Conservation (phyloP, 495 filamentous ascomycete genomes). For the Annulohypoxylon bovei region DNA sequence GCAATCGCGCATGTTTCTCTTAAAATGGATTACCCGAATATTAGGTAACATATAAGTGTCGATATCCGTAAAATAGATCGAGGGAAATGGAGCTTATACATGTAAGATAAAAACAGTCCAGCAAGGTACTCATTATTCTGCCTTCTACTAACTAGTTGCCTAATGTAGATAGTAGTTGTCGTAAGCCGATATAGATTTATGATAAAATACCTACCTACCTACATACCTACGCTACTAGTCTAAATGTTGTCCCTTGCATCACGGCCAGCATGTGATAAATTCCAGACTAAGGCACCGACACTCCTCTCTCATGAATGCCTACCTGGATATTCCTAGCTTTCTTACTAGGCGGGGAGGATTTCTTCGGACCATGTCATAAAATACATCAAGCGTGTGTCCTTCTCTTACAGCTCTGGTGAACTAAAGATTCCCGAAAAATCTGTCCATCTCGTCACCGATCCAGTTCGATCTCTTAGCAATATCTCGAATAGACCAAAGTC, state of each 20-base stretch:
- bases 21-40: background rate
- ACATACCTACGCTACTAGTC: background rate
- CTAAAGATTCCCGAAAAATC: conserved; percentile 50
- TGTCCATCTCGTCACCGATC: conserved; percentile 43
- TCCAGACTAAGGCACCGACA: background rate
- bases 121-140: conserved; percentile 21
- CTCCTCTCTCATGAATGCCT: background rate
- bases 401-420: background rate
- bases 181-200: background rate
- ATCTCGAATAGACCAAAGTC: conserved; percentile 47
- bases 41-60: too few species aligned
- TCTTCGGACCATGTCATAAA: background rate
- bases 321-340: background rate
- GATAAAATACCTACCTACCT: too few species aligned
- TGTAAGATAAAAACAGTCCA: conserved; percentile 15
- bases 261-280: background rate
- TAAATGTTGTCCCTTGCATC: background rate
- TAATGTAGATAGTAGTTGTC: conserved; percentile 20
- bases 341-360: background rate
- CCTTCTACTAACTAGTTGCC: conserved; percentile 12
- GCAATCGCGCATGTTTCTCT: background rate
- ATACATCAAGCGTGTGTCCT: background rate
- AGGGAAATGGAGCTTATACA: background rate
- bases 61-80: too few species aligned
- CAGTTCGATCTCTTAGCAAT: conserved; percentile 43